These are phyloP conservation scores for Neofusicoccum kwambonambiense DNA, from an alignment of 2,329 filamentous ascomycete species.

Conservation along the genomic window DNA sequence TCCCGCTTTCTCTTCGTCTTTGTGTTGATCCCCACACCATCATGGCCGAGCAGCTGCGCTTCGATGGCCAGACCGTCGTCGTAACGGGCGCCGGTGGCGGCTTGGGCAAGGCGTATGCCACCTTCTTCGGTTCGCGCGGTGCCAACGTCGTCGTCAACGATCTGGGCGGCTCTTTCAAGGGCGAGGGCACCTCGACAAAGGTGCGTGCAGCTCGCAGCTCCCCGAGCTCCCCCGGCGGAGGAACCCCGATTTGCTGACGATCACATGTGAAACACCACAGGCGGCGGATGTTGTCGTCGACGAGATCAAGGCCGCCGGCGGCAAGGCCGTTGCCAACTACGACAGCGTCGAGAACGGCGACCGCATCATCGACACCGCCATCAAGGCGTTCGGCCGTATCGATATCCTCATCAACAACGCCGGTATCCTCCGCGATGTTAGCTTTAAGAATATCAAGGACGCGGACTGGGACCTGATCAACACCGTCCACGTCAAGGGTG, in stretches of 20 bases:
- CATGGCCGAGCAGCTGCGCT: conserved; percentile 59
- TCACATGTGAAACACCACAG: conserved; percentile 42
- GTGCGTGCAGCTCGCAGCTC: conserved; percentile 48
- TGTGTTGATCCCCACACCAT: not conserved
- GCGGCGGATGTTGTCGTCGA: conserved; percentile 80
- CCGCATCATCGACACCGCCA: conserved; percentile 86
- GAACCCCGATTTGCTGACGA: not conserved
- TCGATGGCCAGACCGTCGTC: conserved; percentile 85
- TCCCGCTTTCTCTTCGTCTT: conserved; percentile 7
- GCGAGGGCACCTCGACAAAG: conserved; percentile 83
- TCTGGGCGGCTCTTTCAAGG: conserved; percentile 87
- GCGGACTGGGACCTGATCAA: conserved; percentile 95
- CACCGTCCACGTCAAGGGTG: conserved; percentile 86
- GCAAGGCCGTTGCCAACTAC: conserved; percentile 97
- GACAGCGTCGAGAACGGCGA: conserved; percentile 92
- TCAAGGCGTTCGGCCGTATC: conserved; percentile 78
- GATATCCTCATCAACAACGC: conserved; percentile 98
- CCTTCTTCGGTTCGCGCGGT: conserved; percentile 88
- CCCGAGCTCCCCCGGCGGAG: not conserved
- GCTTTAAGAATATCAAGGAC: conserved; percentile 99
- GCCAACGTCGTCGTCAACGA: conserved; percentile 97
- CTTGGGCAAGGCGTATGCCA: conserved; percentile 76
- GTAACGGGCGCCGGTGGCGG: conserved; percentile 84
- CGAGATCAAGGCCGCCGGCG: conserved; percentile 81
- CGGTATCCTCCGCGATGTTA: conserved; percentile 89